Base-by-base conservation (phyloP, 441 rosid species). In the Eruca vesicaria region DNA sequence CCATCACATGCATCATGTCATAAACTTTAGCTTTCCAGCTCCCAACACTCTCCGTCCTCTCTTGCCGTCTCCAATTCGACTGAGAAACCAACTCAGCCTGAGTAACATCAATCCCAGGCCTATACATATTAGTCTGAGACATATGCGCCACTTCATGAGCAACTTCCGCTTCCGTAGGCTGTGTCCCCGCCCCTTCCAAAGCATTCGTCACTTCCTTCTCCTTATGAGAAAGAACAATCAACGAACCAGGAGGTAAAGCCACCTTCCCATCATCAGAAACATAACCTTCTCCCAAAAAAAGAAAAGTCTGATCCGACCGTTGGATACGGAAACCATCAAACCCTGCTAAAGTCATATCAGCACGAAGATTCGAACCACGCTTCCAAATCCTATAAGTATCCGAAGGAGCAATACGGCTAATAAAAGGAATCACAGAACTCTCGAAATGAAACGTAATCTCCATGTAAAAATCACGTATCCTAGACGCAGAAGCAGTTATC, bases 321-420 rank as follows among this genome's bases (percentile, higher is more conserved):
- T 94, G 98, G 78, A 94, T 92, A 26, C 95, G 90, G 78, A 91
- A 90, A 53, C 98, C 98, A 80, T 94, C 97, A 73, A 91, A 94
- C 64, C 98, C 98, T 16, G 97, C 96, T 65, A 94, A 90, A 16
- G 97, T 91, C 98, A 94, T 94, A 73, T 91, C 98, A 53, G 98
- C 98, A 45, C 98, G 97, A 55, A 94, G 98, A 79, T 91, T 94
- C 45, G 97, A 89, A 68, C 98, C 98, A 12, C 95, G 93, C 78
- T 94, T 94, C 97, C 98, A 94, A 69, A 94, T 94, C 63, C 98
- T 92, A 35, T 94, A 94, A 16, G 98, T 94, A 79, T 94, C 97
- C 2, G 98, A 94, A 5, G 98, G 98, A 19, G 97, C 98, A 75
- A 94, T 94, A n/a, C 98, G 92, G 8, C 97, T 84, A 66, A 94